Percentiles rank a stretch among this genome's conserved stretches.
These are phyloP conservation scores for Skeletonema grethae DNA, from an alignment of 108 stramenopile species.

Conservation along the genomic window DNA sequence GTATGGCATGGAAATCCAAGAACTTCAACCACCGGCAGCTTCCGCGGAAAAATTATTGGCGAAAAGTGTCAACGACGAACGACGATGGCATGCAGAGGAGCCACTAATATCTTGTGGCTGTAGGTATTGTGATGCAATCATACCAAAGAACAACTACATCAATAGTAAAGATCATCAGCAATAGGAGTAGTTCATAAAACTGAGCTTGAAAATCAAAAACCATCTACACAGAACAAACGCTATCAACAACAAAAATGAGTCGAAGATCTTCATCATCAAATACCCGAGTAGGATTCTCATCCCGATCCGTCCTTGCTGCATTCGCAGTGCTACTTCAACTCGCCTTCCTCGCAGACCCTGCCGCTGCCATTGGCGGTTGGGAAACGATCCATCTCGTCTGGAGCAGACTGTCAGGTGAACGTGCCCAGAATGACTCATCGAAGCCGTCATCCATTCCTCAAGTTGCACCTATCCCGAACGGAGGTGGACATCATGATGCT, in stretches of 20 bases:
- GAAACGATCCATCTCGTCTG: conserved; percentile 9
- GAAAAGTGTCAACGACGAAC: no score
- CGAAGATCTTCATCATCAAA: background rate
- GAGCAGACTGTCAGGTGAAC: conserved; percentile 1
- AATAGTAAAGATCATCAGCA: background rate
- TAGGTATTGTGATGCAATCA: no score
- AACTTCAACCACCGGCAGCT: no score
- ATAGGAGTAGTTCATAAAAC: no score
- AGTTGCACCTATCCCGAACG: conserved; percentile 4
- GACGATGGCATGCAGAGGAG: no score
- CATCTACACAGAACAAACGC: background rate
- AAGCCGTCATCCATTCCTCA: background rate
- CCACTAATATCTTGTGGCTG: no score
- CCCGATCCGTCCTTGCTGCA: background rate
- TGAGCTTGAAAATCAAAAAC: background rate
- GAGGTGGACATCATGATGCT: background rate
- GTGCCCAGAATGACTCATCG: background rate
- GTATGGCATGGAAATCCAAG: no score
- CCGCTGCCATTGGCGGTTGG: conserved; percentile 25
- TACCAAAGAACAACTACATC: background rate
- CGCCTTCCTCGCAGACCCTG: background rate
- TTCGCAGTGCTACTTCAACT: conserved; percentile 1
- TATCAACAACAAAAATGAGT: background rate
- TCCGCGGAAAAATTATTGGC: no score
- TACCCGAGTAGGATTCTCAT: background rate